Conservation (phyloP, 371 early-diverging fungal species). For the Nematocida ironsii region DNA sequence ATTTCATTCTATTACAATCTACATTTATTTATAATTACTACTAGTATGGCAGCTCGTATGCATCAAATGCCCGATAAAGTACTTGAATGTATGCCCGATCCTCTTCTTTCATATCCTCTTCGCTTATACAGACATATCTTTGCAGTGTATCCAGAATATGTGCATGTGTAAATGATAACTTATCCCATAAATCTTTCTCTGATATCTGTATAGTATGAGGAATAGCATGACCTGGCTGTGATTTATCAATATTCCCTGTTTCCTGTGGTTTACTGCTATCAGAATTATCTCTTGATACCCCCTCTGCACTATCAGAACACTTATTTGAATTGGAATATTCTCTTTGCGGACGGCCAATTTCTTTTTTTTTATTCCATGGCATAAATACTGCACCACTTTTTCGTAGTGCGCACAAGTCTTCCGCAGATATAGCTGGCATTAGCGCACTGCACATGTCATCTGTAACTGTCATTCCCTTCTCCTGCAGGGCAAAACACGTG, state of each 20-base stretch:
- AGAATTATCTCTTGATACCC: too few species aligned
- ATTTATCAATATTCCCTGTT: too few species aligned
- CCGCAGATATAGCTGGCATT: conserved; percentile 1
- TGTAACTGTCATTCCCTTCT: conserved; percentile 12
- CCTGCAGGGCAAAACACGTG: not conserved
- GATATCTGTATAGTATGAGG: not conserved
- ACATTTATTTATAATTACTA: not conserved
- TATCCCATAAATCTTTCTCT: not conserved
- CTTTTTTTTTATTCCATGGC: not conserved
- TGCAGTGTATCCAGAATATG: not conserved
- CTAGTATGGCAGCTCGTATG: conserved; percentile 41
- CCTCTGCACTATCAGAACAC: too few species aligned
- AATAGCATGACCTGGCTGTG: too few species aligned
- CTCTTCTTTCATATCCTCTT: not conserved
- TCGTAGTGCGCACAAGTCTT: not conserved
- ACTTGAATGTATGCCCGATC: not conserved
- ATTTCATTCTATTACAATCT: not conserved
- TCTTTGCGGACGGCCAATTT: too few species aligned
- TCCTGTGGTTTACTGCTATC: too few species aligned
- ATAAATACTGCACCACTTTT: not conserved
- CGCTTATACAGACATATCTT: not conserved
- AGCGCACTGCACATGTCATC: conserved; percentile 50
- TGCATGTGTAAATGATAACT: not conserved
- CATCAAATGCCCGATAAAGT: conserved; percentile 12
- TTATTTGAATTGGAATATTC: too few species aligned